Conservation (phyloP, 1,139 yeast genomes). For the Yamadazyma pseudoaaseri region DNA sequence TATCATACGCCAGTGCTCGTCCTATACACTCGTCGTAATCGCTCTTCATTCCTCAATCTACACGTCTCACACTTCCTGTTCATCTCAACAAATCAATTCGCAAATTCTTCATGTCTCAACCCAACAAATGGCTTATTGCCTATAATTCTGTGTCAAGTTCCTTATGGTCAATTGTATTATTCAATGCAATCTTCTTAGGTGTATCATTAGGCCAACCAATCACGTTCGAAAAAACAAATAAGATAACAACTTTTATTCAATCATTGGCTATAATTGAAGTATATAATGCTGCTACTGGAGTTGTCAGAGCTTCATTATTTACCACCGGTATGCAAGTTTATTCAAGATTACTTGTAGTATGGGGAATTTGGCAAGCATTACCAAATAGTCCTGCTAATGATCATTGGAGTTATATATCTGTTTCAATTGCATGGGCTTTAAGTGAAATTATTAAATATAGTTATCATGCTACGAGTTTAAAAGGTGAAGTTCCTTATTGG, state of each 20-base stretch:
- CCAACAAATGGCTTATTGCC: slow-evolving; percentile 41
- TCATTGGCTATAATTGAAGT: slow-evolving; percentile 83
- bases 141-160: slow-evolving; percentile 47
- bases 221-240: slow-evolving; percentile 58
- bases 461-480: slow-evolving; percentile 72
- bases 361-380: slow-evolving; percentile 74
- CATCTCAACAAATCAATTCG: no score
- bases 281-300: slow-evolving; percentile 70
- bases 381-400: slow-evolving; percentile 66
- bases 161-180: slow-evolving; percentile 44
- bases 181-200: slow-evolving; percentile 40
- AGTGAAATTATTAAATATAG: slow-evolving; percentile 89
- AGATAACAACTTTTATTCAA: slow-evolving; percentile 68
- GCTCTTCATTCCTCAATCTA: no score
- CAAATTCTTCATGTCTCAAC: slow-evolving; percentile 14
- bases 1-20: no score
- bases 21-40: no score
- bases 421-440: slow-evolving; percentile 82
- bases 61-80: no score
- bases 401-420: slow-evolving; percentile 62
- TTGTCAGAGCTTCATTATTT: slow-evolving; percentile 79
- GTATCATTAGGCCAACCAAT: slow-evolving; percentile 53
- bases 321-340: slow-evolving; percentile 87
- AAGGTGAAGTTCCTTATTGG: slow-evolving; percentile 55
- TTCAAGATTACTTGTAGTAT: slow-evolving; percentile 77